phyloP scores from a whole-genome alignment of 352 stramenopile genomes.

The Aphanomyces cochlioides region DNA sequence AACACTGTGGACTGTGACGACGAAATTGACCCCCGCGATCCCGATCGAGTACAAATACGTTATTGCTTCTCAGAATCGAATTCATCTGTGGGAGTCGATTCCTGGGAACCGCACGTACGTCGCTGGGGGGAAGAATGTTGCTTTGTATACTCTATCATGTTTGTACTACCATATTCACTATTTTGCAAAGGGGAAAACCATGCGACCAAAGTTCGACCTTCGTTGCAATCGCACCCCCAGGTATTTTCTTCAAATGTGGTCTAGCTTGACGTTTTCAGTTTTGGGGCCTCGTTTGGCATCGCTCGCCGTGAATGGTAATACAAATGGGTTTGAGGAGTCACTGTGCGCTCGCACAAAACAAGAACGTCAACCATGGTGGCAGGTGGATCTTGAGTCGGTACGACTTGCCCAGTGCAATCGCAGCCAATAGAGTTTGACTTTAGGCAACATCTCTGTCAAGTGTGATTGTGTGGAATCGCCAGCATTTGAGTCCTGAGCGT shows the following conservation, averaged over 20 bases:
- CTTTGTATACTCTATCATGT: constrained; percentile 43
- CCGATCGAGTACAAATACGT: constrained; percentile 81
- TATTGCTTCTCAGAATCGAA: constrained; percentile 34
- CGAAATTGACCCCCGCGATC: constrained; percentile 35
- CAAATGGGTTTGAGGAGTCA: constrained; percentile 66
- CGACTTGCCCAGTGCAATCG: background rate
- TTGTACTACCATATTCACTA: background rate
- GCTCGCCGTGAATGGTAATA: constrained; percentile 63
- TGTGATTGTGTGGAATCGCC: constrained; percentile 64
- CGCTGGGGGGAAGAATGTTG: constrained; percentile 44
- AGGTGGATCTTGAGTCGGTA: constrained; percentile 55
- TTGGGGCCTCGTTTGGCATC: constrained; percentile 39
- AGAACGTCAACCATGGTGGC: constrained; percentile 62
- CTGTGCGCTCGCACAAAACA: constrained; percentile 56
- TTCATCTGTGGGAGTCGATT: constrained; percentile 69
- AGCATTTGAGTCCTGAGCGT: constrained; percentile 51
- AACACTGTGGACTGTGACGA: constrained; percentile 46
- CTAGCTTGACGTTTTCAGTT: constrained; percentile 38
- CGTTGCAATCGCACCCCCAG: background rate
- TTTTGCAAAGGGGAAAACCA: constrained; percentile 35
- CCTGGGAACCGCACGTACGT: constrained; percentile 62
- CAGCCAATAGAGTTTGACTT: background rate
- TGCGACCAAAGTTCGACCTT: constrained; percentile 60
- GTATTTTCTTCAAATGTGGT: constrained; percentile 8
- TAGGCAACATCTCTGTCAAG: constrained; percentile 35